phyloP scores from a whole-genome alignment of 306 rosid genomes.

The Oxytropis ochrocephala region DNA sequence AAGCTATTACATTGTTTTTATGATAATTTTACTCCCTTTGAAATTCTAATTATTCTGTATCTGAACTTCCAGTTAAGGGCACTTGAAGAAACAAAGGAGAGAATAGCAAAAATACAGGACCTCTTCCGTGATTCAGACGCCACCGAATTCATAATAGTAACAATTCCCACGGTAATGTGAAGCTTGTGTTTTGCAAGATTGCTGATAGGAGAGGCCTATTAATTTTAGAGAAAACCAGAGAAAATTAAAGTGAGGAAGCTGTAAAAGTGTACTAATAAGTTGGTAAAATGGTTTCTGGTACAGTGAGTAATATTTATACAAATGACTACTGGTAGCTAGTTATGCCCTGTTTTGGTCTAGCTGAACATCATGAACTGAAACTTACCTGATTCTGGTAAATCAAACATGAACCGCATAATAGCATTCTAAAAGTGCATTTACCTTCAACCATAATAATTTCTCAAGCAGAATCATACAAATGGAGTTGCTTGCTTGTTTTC shows the following conservation, averaged over 20 bases:
- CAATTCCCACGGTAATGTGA: conserved; percentile 73
- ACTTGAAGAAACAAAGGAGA: conserved; percentile 57
- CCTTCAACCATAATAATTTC: not conserved
- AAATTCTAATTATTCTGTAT: conserved; percentile 17
- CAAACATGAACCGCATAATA: not conserved
- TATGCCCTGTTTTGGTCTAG: not conserved
- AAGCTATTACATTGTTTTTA: conserved; percentile 27
- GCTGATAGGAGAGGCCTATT: not conserved
- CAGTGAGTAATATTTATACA: no score
- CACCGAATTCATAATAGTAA: conserved; percentile 77
- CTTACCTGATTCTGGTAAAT: not conserved
- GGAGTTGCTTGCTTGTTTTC: not conserved
- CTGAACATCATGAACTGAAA: not conserved
- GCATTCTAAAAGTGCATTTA: not conserved
- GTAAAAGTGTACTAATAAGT: no score
- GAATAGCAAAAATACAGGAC: conserved; percentile 64
- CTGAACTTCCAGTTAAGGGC: conserved; percentile 47
- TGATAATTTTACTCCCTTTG: not conserved
- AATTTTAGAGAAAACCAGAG: no score
- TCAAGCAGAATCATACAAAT: not conserved
- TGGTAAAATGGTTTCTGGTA: no score
- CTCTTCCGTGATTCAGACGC: conserved; percentile 69
- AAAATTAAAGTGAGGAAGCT: no score
- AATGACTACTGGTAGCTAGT: no score
- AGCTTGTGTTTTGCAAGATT: not conserved